phyloP scores from a whole-genome alignment of 1,139 yeast species.

The Candida neerlandica region DNA sequence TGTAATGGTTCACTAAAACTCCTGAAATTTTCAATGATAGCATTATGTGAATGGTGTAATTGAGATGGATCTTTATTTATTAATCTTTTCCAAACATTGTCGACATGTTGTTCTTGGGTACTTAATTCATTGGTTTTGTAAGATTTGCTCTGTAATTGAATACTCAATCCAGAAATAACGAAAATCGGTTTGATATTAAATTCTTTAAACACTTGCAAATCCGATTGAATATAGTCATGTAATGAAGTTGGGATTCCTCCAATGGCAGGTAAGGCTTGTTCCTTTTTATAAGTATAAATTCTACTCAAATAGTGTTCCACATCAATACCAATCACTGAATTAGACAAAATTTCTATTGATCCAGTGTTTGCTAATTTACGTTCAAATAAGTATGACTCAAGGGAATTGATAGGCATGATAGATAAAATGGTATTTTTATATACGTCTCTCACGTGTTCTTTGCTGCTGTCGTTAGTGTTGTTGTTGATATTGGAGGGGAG shows the following conservation, averaged over 20 bases:
- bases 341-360: slow-evolving; percentile 66
- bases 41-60: slow-evolving; percentile 27
- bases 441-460: background rate
- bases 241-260: slow-evolving; percentile 82
- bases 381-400: slow-evolving; percentile 74
- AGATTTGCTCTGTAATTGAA: slow-evolving; percentile 33
- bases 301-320: slow-evolving; percentile 76
- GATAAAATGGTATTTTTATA: background rate
- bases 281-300: slow-evolving; percentile 63
- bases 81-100: slow-evolving; percentile 49
- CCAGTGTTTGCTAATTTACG: slow-evolving; percentile 63
- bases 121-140: slow-evolving; percentile 43
- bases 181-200: slow-evolving; percentile 74
- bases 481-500: background rate
- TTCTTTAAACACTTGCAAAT: slow-evolving; percentile 61
- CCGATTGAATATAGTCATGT: slow-evolving; percentile 58
- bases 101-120: slow-evolving; percentile 48
- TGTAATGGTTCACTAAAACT: slow-evolving; percentile 49
- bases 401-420: slow-evolving; percentile 59
- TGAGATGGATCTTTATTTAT: slow-evolving; percentile 21
- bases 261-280: slow-evolving; percentile 73
- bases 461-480: background rate
- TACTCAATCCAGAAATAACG: slow-evolving; percentile 63
- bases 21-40: slow-evolving; percentile 43
- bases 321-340: slow-evolving; percentile 81